Percentiles rank a stretch among this genome's conserved stretches.
Evolutionary conservation across 495 filamentous ascomycete species (phyloP).

Genomic region (Tuber umbilicatum): DNA sequence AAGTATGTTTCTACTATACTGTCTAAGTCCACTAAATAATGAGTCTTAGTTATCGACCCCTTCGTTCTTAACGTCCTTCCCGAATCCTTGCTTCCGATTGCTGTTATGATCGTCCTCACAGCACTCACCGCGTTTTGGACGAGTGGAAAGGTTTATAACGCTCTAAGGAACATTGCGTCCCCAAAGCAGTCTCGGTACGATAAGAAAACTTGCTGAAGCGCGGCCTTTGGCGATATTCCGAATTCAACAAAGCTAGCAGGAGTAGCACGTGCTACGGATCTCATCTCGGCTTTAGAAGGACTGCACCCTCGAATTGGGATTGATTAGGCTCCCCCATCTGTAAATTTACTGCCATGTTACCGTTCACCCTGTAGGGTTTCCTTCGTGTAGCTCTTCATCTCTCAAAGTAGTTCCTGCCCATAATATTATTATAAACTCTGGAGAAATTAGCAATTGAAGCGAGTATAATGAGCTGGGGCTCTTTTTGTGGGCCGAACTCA

Average conservation of each 20-base stretch:
- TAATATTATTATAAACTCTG: neutral
- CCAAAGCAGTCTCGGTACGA: neutral
- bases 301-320: neutral
- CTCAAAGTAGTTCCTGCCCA: neutral
- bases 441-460: neutral
- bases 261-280: neutral
- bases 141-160: conserved; percentile 32
- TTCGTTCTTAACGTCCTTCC: conserved; percentile 68
- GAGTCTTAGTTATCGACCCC: conserved; percentile 65
- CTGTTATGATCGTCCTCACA: conserved; percentile 54
- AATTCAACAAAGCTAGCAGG: neutral
- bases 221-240: neutral
- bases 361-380: neutral
- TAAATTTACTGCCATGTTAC: neutral
- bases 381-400: neutral
- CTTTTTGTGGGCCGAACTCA: neutral
- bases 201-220: neutral
- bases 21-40: conserved; percentile 8
- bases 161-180: conserved; percentile 19
- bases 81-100: conserved; percentile 61
- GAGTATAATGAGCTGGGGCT: neutral
- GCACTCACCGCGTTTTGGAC: conserved; percentile 41
- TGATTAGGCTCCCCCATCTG: neutral
- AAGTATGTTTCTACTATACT: conserved; percentile 44
- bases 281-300: neutral